These are phyloP conservation scores for Phalaenopsis equestris DNA, from an alignment of 106 monocot species.

Conservation along the genomic window DNA sequence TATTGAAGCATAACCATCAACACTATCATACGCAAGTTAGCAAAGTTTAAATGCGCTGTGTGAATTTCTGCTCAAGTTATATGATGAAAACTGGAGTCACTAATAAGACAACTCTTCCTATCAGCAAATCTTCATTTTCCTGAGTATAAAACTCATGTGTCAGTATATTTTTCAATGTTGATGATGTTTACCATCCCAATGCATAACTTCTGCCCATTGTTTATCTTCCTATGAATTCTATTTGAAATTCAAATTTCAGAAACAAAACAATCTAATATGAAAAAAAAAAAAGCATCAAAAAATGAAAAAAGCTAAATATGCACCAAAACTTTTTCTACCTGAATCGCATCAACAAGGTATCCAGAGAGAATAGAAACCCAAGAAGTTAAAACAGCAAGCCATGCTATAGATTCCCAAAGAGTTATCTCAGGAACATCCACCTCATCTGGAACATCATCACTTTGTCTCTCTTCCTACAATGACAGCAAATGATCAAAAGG, in stretches of 20 bases:
- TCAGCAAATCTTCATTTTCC: background rate
- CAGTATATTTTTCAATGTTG: background rate
- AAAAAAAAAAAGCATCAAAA: background rate
- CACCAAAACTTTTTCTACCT: constrained; percentile 34
- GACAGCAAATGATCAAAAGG: background rate
- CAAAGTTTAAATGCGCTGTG: background rate
- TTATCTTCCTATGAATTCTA: background rate
- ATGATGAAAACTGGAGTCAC: background rate
- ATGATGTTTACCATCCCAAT: background rate
- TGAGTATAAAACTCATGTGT: background rate
- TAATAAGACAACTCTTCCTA: background rate
- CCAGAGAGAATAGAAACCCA: constrained; percentile 90
- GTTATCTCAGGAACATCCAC: constrained; percentile 67
- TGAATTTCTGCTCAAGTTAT: background rate
- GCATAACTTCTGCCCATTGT: background rate
- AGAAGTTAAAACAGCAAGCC: constrained; percentile 81
- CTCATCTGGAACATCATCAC: constrained; percentile 36
- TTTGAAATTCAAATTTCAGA: background rate
- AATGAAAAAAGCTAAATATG: background rate
- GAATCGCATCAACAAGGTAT: constrained; percentile 93
- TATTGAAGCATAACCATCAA: too few species aligned
- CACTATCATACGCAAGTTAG: background rate
- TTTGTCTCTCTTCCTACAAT: constrained; percentile 43
- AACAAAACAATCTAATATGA: background rate
- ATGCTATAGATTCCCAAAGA: constrained; percentile 65